A percentile compares a stretch with the other conserved stretches of the same genome.
Conservation (phyloP, 2,329 filamentous ascomycete genomes). For the Amauroascus niger region DNA sequence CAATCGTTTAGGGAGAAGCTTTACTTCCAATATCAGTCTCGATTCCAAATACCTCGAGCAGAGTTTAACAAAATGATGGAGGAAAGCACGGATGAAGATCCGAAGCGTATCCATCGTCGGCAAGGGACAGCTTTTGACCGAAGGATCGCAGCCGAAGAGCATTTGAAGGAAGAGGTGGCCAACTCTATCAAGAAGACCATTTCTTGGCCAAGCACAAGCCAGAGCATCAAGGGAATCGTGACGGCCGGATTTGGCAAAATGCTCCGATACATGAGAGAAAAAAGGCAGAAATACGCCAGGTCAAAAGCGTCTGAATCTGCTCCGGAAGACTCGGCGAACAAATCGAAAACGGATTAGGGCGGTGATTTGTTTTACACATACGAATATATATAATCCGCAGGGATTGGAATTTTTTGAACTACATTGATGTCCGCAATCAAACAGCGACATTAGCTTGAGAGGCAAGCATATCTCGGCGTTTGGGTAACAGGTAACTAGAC, state of each 20-base stretch:
- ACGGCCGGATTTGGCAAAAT: constrained; percentile 65
- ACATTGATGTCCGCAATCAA: background rate
- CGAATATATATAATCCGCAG: background rate
- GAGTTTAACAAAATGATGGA: constrained; percentile 83
- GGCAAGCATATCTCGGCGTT: constrained; percentile 9
- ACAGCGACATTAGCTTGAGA: background rate
- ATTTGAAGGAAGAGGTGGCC: constrained; percentile 61
- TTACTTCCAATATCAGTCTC: constrained; percentile 90
- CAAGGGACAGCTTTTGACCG: constrained; percentile 79
- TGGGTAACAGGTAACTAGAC: constrained; percentile 9
- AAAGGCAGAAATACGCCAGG: constrained; percentile 54
- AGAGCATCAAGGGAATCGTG: constrained; percentile 73
- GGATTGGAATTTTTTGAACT: background rate
- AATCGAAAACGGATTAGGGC: constrained; percentile 11
- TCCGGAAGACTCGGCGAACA: background rate
- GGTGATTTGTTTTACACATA: background rate
- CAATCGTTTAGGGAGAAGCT: constrained; percentile 76
- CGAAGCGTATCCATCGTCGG: constrained; percentile 56
- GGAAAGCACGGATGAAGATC: constrained; percentile 57
- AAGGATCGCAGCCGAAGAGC: constrained; percentile 63
- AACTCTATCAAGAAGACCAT: constrained; percentile 78
- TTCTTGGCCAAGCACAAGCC: constrained; percentile 79
- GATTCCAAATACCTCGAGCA: constrained; percentile 70
- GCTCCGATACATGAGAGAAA: constrained; percentile 71
- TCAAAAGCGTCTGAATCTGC: constrained; percentile 22